These are phyloP conservation scores for Candida caryicola DNA, from an alignment of 805 yeast species.

Conservation along the genomic window DNA sequence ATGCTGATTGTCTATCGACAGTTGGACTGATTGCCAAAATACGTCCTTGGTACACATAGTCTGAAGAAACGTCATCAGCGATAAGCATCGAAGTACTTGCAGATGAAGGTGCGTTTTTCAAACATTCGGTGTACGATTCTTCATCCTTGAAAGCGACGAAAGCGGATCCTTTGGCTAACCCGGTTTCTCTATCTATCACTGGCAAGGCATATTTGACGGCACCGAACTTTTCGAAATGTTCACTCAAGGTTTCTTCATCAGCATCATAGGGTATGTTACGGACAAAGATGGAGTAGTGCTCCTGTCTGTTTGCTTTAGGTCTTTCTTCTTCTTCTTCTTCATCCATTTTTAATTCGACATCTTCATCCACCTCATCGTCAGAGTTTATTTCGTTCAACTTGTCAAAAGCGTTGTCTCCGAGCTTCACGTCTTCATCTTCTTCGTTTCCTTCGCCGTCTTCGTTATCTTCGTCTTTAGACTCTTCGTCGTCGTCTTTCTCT, in stretches of 20 bases:
- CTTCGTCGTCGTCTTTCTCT: slow-evolving; percentile 40
- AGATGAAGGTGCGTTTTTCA: slow-evolving; percentile 74
- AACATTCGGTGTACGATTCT: slow-evolving; percentile 63
- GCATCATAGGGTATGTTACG: slow-evolving; percentile 96
- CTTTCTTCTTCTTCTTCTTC: slow-evolving; percentile 26
- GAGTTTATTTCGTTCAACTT: slow-evolving; percentile 32
- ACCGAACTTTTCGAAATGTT: slow-evolving; percentile 83
- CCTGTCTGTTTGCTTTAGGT: slow-evolving; percentile 57
- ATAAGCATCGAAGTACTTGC: slow-evolving; percentile 64
- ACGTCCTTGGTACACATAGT: slow-evolving; percentile 90
- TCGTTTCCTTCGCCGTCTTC: slow-evolving; percentile 37
- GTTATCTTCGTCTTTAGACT: slow-evolving; percentile 33
- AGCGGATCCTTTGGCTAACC: slow-evolving; percentile 90
- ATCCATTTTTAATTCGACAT: slow-evolving; percentile 29
- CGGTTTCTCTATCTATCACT: slow-evolving; percentile 81
- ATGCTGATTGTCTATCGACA: slow-evolving; percentile 83
- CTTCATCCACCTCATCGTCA: slow-evolving; percentile 32
- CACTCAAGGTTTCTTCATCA: slow-evolving; percentile 69
- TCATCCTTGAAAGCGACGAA: slow-evolving; percentile 79
- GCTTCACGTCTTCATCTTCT: slow-evolving; percentile 23
- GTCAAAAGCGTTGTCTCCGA: slow-evolving; percentile 27
- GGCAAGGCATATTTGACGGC: slow-evolving; percentile 90
- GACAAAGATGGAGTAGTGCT: slow-evolving; percentile 73
- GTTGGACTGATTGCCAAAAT: slow-evolving; percentile 80
- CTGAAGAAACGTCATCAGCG: slow-evolving; percentile 88